A percentile compares a stretch with the other conserved stretches of the same genome.
Evolutionary conservation across 805 yeast species (phyloP).

Genomic region (Monosporozyma yasuniensis): DNA sequence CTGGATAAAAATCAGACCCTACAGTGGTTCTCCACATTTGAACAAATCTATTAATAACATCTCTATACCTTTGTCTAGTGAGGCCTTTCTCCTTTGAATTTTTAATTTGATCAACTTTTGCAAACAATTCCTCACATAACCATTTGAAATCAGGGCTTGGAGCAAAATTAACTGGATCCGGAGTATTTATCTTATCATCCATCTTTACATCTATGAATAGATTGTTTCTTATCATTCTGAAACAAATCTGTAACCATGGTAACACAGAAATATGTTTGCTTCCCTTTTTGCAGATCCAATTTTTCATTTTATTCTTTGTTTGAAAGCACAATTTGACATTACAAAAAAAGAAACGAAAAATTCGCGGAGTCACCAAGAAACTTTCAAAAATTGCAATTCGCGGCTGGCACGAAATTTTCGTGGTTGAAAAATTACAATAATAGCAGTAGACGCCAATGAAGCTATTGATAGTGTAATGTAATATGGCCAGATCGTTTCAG

Average conservation of each 20-base stretch:
- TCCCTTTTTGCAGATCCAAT: too few relatives aligned
- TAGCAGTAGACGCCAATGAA: background rate
- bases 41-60: slow-evolving; percentile 35
- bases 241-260: background rate
- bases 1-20: slow-evolving; percentile 60
- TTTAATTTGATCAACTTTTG: slow-evolving; percentile 19
- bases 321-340: too few relatives aligned
- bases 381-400: too few relatives aligned
- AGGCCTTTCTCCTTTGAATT: background rate
- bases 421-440: background rate
- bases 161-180: slow-evolving; percentile 20
- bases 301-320: too few relatives aligned
- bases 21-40: slow-evolving; percentile 44
- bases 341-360: background rate
- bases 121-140: slow-evolving; percentile 30
- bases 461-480: background rate
- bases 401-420: slow-evolving; percentile 1
- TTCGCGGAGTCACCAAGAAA: background rate
- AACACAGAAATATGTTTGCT: background rate
- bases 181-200: too few relatives aligned
- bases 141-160: slow-evolving; percentile 33
- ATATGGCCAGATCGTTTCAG: too few relatives aligned
- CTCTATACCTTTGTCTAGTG: slow-evolving; percentile 14
- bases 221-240: background rate
- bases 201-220: too few relatives aligned